These are phyloP conservation scores for Aspergillus nidulans DNA, from an alignment of 495 filamentous ascomycete genomes.

Conservation along the genomic window DNA sequence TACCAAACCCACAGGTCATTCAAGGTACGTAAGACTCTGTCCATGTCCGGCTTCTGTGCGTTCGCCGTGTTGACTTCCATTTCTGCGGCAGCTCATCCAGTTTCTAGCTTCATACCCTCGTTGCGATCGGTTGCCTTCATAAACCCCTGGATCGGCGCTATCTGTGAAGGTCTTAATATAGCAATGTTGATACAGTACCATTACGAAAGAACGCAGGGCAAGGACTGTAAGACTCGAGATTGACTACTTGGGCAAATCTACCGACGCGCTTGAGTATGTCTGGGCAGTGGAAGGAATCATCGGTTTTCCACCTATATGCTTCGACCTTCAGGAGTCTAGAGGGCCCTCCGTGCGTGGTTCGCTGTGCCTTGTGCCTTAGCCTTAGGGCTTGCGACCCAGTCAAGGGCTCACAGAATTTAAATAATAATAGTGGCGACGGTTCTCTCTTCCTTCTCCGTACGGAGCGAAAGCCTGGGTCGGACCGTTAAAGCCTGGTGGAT, in stretches of 20 bases:
- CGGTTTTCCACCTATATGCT: constrained; percentile 6
- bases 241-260: neutral
- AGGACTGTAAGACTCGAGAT: neutral
- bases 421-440: too few species aligned
- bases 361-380: constrained; percentile 1
- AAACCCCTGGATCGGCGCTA: constrained; percentile 5
- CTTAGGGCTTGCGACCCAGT: constrained; percentile 2
- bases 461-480: constrained; percentile 6
- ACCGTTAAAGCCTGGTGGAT: neutral
- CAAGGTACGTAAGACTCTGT: neutral
- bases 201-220: neutral
- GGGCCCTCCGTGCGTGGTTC: neutral
- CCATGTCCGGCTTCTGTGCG: neutral
- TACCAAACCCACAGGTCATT: neutral
- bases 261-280: neutral
- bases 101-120: neutral
- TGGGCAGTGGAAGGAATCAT: neutral
- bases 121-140: neutral
- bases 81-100: neutral
- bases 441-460: neutral
- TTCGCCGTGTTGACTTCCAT: neutral
- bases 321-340: neutral
- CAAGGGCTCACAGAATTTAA: neutral
- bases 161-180: neutral
- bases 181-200: neutral